Evolutionary conservation across 129 eudicot species (phyloP), one percentile per base, ranked within the genome.

Genomic region (Helichrysum umbraculigerum): DNA sequence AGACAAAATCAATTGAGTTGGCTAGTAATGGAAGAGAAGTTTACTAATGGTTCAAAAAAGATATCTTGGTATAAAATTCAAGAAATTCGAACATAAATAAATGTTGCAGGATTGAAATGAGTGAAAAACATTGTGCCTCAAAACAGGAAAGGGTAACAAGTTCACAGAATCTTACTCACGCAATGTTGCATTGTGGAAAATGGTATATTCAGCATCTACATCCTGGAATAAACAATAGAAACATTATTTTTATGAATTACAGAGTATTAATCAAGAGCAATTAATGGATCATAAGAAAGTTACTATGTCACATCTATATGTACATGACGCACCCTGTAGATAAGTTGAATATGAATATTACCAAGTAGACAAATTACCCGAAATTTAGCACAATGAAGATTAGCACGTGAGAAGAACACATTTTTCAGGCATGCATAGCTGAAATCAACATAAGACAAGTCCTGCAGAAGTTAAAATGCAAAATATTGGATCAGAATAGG

Each of bases 351-450:
- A 68, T 20, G 19, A 9, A 54, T 29, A 41, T 11, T 11, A 25
- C 52, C 1, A 71, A 61, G 65, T 50, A 51, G 34, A 72, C 3
- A 64, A 54, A 73, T 69, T 78, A 93, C 98, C 96, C 85, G 87
- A 79, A 93, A 93, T 72, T 93, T 93, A 16, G 98, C 98, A 68
- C 96, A 86, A 34, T 93, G 98, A 81, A 93, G 98, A 83, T 90
- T 84, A 70, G 98, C 94, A 66, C 98, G 98, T 62, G 98, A 93
- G 80, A 93, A 93, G 91, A 93, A 93, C 30, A 93, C 98, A 52
- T 81, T 86, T 76, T 82, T 88, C 21, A 93, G 86, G 81, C 95
- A 88, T 47, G 98, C 97, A 81, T 83, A 89, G 68, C 98, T 93
- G 81, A 93, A 93, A 79, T 93, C 98, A 79, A 93, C 98, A 85